These are phyloP conservation scores for Cucurbita moschata DNA, from an alignment of 306 rosid species.

Conservation along the genomic window DNA sequence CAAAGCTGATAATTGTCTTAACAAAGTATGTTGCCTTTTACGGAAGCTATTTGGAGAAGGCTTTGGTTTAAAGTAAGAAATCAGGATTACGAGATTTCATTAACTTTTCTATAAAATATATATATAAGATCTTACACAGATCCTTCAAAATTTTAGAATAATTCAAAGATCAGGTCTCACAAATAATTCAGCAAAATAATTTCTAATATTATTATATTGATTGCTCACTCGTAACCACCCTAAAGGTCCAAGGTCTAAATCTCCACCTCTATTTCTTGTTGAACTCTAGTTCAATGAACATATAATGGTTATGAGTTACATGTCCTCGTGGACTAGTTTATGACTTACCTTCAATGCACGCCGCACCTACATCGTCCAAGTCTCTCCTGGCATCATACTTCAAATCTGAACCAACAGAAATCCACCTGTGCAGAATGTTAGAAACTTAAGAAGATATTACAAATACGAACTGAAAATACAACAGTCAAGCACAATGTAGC, in stretches of 20 bases:
- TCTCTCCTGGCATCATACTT: conserved; percentile 98
- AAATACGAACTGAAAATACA: conserved; percentile 2
- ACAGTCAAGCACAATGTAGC: conserved; percentile 1
- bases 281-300: neutral
- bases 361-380: conserved; percentile 85
- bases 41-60: neutral
- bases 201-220: neutral
- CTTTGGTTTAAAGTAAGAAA: neutral
- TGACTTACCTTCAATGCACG: conserved; percentile 42
- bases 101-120: too few relatives aligned
- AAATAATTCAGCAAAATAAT: neutral
- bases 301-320: neutral
- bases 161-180: neutral
- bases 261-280: neutral
- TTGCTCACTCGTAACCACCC: neutral
- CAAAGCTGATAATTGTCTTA: neutral
- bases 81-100: too few relatives aligned
- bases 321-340: neutral
- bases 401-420: conserved; percentile 99
- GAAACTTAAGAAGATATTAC: conserved; percentile 22
- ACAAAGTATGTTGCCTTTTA: neutral
- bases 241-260: neutral
- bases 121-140: too few relatives aligned
- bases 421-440: conserved; percentile 66
- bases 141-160: too few relatives aligned